Conservation (phyloP, 75 land plant genomes). For the Sequoiadendron giganteum region DNA sequence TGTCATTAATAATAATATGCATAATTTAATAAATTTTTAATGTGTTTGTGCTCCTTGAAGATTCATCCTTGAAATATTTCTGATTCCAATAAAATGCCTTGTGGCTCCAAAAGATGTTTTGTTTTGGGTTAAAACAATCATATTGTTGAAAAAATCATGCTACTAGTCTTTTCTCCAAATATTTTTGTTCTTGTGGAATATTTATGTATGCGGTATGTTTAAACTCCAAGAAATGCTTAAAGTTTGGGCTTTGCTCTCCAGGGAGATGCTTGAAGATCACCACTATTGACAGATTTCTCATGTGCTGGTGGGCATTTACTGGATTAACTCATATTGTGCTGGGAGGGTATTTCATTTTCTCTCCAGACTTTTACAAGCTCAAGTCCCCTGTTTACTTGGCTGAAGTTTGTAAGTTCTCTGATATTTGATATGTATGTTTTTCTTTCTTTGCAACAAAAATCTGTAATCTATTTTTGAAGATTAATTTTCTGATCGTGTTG, state of each 20-base stretch:
- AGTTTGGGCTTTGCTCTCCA: neutral
- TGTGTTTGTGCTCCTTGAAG: neutral
- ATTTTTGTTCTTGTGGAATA: neutral
- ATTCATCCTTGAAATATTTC: neutral
- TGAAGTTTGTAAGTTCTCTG: constrained; percentile 84
- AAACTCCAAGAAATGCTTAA: neutral
- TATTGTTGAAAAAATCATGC: neutral
- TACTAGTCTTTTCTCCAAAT: neutral
- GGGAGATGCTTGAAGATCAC: constrained; percentile 25
- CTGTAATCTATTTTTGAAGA: neutral
- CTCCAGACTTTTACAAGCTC: constrained; percentile 87
- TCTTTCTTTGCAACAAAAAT: neutral
- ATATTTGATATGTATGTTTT: neutral
- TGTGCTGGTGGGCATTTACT: constrained; percentile 91
- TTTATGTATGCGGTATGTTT: neutral
- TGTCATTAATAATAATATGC: neutral
- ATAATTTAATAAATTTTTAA: neutral
- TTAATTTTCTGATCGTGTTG: neutral
- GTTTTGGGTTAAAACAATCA: neutral
- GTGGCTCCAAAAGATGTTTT: neutral
- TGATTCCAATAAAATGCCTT: neutral
- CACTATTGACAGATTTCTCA: constrained; percentile 62
- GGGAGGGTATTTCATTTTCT: constrained; percentile 89
- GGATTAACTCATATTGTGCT: constrained; percentile 83
- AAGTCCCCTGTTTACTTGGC: constrained; percentile 53